Percentiles rank a stretch among this genome's conserved stretches.
Evolutionary conservation across 2,329 filamentous ascomycete genomes (phyloP).

Genomic region (Colletotrichum horii): DNA sequence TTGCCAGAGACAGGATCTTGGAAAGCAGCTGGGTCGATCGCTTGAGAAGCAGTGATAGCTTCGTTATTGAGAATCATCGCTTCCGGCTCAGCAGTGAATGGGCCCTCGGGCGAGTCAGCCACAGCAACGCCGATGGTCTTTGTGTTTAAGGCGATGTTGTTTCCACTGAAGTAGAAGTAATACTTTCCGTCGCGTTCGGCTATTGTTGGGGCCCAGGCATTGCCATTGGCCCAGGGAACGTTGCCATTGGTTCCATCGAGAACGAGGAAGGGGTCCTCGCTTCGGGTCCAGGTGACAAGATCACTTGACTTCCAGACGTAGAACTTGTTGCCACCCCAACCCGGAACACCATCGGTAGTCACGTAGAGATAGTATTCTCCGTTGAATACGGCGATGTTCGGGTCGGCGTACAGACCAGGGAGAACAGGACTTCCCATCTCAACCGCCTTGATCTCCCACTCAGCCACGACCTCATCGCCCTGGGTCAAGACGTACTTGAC

Average conservation of each 20-base stretch:
- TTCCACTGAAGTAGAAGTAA: constrained; percentile 66
- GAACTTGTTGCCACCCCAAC: constrained; percentile 52
- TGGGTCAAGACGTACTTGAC: constrained; percentile 23
- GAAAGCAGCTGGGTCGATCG: constrained; percentile 68
- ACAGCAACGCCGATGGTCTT: constrained; percentile 68
- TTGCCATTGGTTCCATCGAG: constrained; percentile 53
- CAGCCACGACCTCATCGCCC: background rate
- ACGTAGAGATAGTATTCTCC: constrained; percentile 52
- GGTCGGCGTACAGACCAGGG: constrained; percentile 47
- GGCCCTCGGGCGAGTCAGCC: constrained; percentile 60
- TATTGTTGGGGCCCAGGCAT: constrained; percentile 71
- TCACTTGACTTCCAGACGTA: constrained; percentile 52
- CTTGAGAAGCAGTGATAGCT: constrained; percentile 37
- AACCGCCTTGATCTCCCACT: constrained; percentile 21
- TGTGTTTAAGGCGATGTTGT: constrained; percentile 55
- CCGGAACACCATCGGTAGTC: constrained; percentile 49
- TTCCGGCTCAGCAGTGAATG: constrained; percentile 58
- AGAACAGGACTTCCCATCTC: constrained; percentile 38
- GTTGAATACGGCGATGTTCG: constrained; percentile 49
- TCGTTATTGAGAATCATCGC: constrained; percentile 62
- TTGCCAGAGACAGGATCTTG: constrained; percentile 61
- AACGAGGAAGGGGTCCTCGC: constrained; percentile 45
- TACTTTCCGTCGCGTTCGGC: constrained; percentile 64
- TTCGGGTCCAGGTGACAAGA: constrained; percentile 46
- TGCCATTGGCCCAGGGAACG: constrained; percentile 69